Conservation (phyloP, 2,329 filamentous ascomycete genomes). For the Dactylellina haptotyla region DNA sequence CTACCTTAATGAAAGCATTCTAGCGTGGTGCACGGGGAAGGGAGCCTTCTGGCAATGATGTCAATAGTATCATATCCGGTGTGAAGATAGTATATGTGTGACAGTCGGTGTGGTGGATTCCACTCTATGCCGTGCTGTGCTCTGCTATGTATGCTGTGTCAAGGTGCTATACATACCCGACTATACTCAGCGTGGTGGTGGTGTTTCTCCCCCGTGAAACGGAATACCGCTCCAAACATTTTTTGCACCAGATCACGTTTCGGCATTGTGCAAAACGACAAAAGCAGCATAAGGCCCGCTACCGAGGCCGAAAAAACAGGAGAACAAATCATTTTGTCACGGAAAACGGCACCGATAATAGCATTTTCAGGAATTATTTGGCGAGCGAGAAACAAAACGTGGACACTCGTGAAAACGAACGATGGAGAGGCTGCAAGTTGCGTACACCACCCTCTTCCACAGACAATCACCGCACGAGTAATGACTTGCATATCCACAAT, state of each 20-base stretch:
- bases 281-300: conserved; percentile 29
- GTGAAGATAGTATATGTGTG: conserved; percentile 14
- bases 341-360: not conserved
- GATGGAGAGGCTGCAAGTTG: not conserved
- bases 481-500: conserved; percentile 32
- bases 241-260: conserved; percentile 52
- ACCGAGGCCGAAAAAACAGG: not conserved
- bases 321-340: not conserved
- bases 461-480: conserved; percentile 34
- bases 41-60: conserved; percentile 28
- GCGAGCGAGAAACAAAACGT: conserved; percentile 35
- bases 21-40: not conserved
- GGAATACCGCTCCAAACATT: conserved; percentile 41
- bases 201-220: conserved; percentile 52
- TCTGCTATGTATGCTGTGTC: too few relatives aligned
- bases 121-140: not conserved
- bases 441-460: not conserved
- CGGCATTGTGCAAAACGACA: conserved; percentile 23
- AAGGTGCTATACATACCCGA: too few relatives aligned
- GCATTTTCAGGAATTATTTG: conserved; percentile 12
- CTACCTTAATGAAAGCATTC: conserved; percentile 7
- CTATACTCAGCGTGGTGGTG: too few relatives aligned
- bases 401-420: not conserved
- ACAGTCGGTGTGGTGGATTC: conserved; percentile 6
- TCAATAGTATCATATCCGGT: conserved; percentile 7